phyloP scores from a whole-genome alignment of 495 filamentous ascomycete genomes.

The Penicillium taxi region DNA sequence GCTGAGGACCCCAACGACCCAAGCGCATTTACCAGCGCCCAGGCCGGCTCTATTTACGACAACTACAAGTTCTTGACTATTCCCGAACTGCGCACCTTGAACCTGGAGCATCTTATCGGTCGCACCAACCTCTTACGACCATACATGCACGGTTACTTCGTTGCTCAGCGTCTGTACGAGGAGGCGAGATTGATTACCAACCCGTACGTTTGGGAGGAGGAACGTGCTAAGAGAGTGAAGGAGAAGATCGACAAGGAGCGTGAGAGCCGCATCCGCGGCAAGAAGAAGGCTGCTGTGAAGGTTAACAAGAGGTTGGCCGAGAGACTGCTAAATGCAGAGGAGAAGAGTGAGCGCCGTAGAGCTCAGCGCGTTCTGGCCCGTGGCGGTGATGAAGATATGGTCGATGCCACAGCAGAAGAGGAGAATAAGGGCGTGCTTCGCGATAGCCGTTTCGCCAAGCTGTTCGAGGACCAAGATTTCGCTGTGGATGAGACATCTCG shows the following conservation, averaged over 20 bases:
- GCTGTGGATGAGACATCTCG: constrained; percentile 80
- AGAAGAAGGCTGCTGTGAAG: constrained; percentile 86
- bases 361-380: constrained; percentile 50
- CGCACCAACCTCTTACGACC: constrained; percentile 79
- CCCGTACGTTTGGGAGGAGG: constrained; percentile 85
- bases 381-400: constrained; percentile 46
- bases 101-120: constrained; percentile 78
- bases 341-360: constrained; percentile 64
- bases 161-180: constrained; percentile 84
- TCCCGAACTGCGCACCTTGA: constrained; percentile 70
- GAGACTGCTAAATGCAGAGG: constrained; percentile 69
- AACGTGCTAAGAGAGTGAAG: constrained; percentile 76
- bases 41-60: constrained; percentile 74
- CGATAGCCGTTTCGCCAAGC: constrained; percentile 74
- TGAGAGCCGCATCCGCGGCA: constrained; percentile 81
- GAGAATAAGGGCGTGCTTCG: constrained; percentile 54
- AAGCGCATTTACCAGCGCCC: constrained; percentile 47
- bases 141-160: constrained; percentile 99
- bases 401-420: constrained; percentile 20
- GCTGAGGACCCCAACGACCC: constrained; percentile 70
- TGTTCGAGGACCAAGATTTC: constrained; percentile 93
- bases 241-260: constrained; percentile 93
- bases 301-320: constrained; percentile 81
- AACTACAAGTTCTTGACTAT: constrained; percentile 96
- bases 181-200: constrained; percentile 88